Percentiles rank a stretch among this genome's conserved stretches.
Evolutionary conservation across 2,329 filamentous ascomycete genomes (phyloP).

Genomic region (Alternaria panax): DNA sequence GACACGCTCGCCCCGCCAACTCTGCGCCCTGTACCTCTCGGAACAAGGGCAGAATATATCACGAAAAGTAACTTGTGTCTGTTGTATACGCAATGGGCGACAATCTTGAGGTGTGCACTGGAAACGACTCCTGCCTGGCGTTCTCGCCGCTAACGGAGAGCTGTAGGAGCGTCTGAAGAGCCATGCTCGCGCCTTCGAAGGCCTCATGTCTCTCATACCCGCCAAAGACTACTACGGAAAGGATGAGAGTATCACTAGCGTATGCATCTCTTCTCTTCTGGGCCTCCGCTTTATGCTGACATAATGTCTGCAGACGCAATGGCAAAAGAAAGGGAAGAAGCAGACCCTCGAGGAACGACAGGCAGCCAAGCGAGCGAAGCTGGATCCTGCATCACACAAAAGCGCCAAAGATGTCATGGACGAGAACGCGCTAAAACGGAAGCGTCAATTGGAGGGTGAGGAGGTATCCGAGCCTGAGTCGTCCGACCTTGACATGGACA

Average conservation of each 20-base stretch:
- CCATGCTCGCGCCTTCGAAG: slow-evolving; percentile 80
- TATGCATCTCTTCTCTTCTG: slow-evolving; percentile 59
- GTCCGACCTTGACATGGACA: slow-evolving; percentile 46
- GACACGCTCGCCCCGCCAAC: slow-evolving; percentile 29
- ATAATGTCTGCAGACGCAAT: slow-evolving; percentile 73
- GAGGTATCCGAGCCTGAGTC: slow-evolving; percentile 49
- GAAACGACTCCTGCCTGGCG: slow-evolving; percentile 27
- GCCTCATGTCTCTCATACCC: slow-evolving; percentile 84
- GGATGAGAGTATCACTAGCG: slow-evolving; percentile 70
- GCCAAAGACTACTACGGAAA: slow-evolving; percentile 90
- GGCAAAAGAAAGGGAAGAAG: slow-evolving; percentile 88
- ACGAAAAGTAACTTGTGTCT: background rate
- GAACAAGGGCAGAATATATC: background rate
- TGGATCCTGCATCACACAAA: slow-evolving; percentile 89
- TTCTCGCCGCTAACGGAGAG: slow-evolving; percentile 38
- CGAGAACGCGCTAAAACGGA: slow-evolving; percentile 80
- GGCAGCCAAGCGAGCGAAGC: slow-evolving; percentile 76
- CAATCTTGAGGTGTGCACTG: slow-evolving; percentile 52
- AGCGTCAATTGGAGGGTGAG: slow-evolving; percentile 67
- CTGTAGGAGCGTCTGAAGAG: slow-evolving; percentile 61
- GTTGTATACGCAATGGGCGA: slow-evolving; percentile 43
- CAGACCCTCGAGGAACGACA: slow-evolving; percentile 82
- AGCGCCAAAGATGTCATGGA: slow-evolving; percentile 94
- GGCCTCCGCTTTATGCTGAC: slow-evolving; percentile 20
- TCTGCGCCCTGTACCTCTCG: slow-evolving; percentile 8